Base-by-base conservation (phyloP, 768 basidiomycete genomes). In the Agaricus bisporus region DNA sequence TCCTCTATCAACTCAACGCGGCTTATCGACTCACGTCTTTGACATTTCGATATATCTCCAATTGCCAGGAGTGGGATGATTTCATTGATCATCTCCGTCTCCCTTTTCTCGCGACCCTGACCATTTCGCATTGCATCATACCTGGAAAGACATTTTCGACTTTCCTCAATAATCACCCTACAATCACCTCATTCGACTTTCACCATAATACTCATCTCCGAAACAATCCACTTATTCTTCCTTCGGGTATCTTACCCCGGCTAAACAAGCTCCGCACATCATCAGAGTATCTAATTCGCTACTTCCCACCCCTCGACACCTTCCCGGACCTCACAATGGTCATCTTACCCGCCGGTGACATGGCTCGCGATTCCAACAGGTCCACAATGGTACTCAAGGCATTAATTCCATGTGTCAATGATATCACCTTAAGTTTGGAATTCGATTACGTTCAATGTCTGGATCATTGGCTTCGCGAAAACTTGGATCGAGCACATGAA, bases 251-350 rank as follows among this genome's bases (percentile, higher is more conserved):
- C 32, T 26, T 56, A 38, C 49, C 45, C 44, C 43, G 43, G 11
- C 43, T 56, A 5, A 37, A 17, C 6, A 50, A 28, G 25, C 39
- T 56, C 9, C 42, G 43, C 12, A 46, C 55, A 4, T 50, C 49
- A 5, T 51, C 55, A 39, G 55, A 56, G 37, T 56, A 47, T 10
- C 48, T 56, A 25, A 49, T 51, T 20, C 45, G 48, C 42, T 56
- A 50, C 36, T 51, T 51, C 43, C 55, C 55, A 22, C 29, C 55
- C n/a, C 43, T 51, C 10, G 43, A 46, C 25, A 39, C 42, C 29
- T 51, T 56, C 20, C 42, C 35, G 11, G 25, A 22, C 12, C 49
- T 56, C 29, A 12, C 26, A 28, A 29, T 43, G 42, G 49, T 56
- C 43, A 45, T 39, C 9, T 12, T 56, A 28, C 43, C 49, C 49